These are phyloP conservation scores for Puccinia horiana DNA, from an alignment of 1,284 basidiomycete species.

Conservation along the genomic window DNA sequence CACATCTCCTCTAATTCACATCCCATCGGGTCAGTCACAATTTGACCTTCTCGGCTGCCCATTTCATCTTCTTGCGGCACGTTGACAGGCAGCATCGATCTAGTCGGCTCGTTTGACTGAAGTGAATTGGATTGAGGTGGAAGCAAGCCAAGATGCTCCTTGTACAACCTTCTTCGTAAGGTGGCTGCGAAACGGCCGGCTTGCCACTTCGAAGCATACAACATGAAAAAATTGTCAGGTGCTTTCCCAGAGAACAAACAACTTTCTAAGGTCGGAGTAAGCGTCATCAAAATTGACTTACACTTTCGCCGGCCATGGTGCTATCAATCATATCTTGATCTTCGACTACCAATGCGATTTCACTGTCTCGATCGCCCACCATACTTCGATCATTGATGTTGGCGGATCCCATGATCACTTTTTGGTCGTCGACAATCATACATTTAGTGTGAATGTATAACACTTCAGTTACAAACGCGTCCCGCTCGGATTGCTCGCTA, in stretches of 20 bases:
- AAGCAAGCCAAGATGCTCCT: slow-evolving; percentile 84
- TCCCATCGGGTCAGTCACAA: slow-evolving; percentile 77
- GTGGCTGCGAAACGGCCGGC: slow-evolving; percentile 74
- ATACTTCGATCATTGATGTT: slow-evolving; percentile 81
- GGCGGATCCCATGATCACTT: slow-evolving; percentile 74
- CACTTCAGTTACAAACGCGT: slow-evolving; percentile 71
- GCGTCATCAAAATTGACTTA: slow-evolving; percentile 28
- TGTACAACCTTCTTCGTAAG: slow-evolving; percentile 72
- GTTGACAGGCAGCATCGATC: slow-evolving; percentile 74
- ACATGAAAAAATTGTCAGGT: background rate
- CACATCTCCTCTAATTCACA: slow-evolving; percentile 68
- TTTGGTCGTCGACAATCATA: slow-evolving; percentile 84
- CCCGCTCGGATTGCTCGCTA: slow-evolving; percentile 75
- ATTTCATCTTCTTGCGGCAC: slow-evolving; percentile 70
- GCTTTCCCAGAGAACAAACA: background rate
- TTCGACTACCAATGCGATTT: slow-evolving; percentile 86
- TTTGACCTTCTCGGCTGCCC: slow-evolving; percentile 65
- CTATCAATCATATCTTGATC: slow-evolving; percentile 76
- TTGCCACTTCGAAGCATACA: slow-evolving; percentile 60
- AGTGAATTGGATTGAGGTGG: slow-evolving; percentile 64
- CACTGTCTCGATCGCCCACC: slow-evolving; percentile 82
- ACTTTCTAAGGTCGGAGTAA: background rate
- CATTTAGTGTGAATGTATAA: slow-evolving; percentile 72
- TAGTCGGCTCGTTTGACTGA: slow-evolving; percentile 57
- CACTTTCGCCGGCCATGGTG: slow-evolving; percentile 72